Evolutionary conservation across 768 basidiomycete genomes (phyloP), one percentile per base, ranked within the genome.

Genomic region (Boletales sp.): DNA sequence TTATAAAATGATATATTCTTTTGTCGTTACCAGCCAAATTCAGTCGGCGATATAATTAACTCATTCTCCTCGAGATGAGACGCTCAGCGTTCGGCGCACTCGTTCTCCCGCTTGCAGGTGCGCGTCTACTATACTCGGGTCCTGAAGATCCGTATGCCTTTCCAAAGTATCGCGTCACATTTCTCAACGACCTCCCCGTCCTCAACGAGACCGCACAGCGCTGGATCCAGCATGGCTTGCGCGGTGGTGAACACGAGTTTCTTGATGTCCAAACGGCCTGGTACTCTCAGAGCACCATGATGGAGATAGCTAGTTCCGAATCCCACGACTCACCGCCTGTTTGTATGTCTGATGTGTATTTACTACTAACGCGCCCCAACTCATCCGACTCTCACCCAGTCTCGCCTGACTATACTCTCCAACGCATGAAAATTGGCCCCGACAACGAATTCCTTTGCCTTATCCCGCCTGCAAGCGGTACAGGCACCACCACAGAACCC

Each of bases 121-220:
- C 70, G 0, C 67, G 62, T 0, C 55, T 82, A n/a, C 65, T 84
- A 27, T 83, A 89, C 62, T 81, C 85, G 9, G 75, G 90, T 40
- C 89, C 90, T 27, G 86, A 91, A 59, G 90, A 93, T 59, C 74
- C 82, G 14, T 79, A 82, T 66, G 84, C 90, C 0, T 90, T 85
- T 63, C 91, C 90, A 55, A 93, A 93, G 65, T 87, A 81, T 64
- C 78, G 81, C 37, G 84, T 93, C 52, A 71, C 82, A 36, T 93
- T 89, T 68, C 79, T 93, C 62, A 87, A 89, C 63, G 78, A 79
- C 50, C 78, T 83, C n/a, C 90, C 90, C 24, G 70, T 93, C 55
- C 67, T 76, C 21, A 84, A 86, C 57, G 73, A 85, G 42, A 89
- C 87, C 2, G 90, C 87, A 4, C 72, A 84, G 53, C 75, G 75